Conservation (phyloP, 768 basidiomycete genomes). For the Kondoa subrosea region DNA sequence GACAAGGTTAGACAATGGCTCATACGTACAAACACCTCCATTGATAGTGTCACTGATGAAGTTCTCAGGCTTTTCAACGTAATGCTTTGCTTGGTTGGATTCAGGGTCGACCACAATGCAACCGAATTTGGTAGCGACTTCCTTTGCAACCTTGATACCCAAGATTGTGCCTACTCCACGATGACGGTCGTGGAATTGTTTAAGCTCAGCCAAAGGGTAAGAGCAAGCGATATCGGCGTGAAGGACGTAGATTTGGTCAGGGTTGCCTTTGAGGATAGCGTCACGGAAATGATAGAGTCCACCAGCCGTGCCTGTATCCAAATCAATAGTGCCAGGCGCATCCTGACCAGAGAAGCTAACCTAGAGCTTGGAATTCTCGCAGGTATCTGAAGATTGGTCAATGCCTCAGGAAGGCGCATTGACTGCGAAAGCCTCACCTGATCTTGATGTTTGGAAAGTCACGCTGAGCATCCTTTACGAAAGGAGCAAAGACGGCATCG, state of each 20-base stretch:
- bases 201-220: conserved; percentile 30
- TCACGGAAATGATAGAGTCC: conserved; percentile 22
- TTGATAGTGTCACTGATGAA: conserved; percentile 37
- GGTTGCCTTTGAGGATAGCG: conserved; percentile 26
- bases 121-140: conserved; percentile 35
- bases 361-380: conserved; percentile 35
- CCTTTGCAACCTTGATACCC: conserved; percentile 34
- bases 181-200: conserved; percentile 33
- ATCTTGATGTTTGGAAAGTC: conserved; percentile 37
- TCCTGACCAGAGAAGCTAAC: conserved; percentile 28
- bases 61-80: conserved; percentile 38
- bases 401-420: conserved; percentile 35
- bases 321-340: too few species aligned
- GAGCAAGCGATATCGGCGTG: conserved; percentile 37
- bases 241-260: conserved; percentile 36
- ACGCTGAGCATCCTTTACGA: conserved; percentile 34
- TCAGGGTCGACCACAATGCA: conserved; percentile 35
- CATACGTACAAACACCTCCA: too few species aligned
- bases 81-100: conserved; percentile 28
- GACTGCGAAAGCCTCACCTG: conserved; percentile 34
- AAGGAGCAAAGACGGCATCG: conserved; percentile 33
- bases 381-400: conserved; percentile 37
- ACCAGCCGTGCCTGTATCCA: too few species aligned
- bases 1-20: background rate
- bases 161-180: conserved; percentile 37